Evolutionary conservation across 2,329 filamentous ascomycete species (phyloP).

Genomic region (Annulohypoxylon truncatum): DNA sequence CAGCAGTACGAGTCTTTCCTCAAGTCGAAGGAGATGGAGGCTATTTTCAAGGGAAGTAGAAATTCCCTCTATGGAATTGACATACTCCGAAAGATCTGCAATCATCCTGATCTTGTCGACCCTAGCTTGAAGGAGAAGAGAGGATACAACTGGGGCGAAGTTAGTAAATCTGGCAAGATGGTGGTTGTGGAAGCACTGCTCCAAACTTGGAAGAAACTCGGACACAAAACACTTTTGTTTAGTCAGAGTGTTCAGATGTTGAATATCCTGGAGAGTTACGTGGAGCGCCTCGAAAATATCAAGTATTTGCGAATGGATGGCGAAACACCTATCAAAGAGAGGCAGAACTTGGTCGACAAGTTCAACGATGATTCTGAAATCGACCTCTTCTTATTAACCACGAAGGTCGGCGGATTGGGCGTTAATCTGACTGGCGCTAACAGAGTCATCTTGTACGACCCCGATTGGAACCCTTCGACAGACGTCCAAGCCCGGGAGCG

Average conservation of each 20-base stretch:
- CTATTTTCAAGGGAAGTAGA: conserved; percentile 78
- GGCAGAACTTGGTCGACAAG: conserved; percentile 90
- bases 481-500: conserved; percentile 95
- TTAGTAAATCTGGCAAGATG: conserved; percentile 91
- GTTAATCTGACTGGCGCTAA: conserved; percentile 96
- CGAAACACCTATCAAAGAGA: conserved; percentile 84
- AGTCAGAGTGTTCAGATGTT: conserved; percentile 96
- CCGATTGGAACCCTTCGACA: conserved; percentile 98
- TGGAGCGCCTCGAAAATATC: conserved; percentile 74
- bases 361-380: conserved; percentile 87
- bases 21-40: conserved; percentile 83
- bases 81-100: conserved; percentile 94
- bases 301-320: conserved; percentile 94
- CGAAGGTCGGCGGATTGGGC: conserved; percentile 92
- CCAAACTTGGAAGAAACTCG: conserved; percentile 87
- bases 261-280: conserved; percentile 88
- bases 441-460: conserved; percentile 97
- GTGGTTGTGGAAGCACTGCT: conserved; percentile 90
- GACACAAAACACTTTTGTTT: conserved; percentile 93
- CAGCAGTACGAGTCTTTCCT: conserved; percentile 85
- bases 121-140: conserved; percentile 65
- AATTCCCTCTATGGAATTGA: conserved; percentile 92
- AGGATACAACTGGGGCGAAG: conserved; percentile 81
- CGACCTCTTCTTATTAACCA: conserved; percentile 92
- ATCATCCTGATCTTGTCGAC: conserved; percentile 90